phyloP scores from a whole-genome alignment of 2,329 filamentous ascomycete species.

The Thermoascus crustaceus region DNA sequence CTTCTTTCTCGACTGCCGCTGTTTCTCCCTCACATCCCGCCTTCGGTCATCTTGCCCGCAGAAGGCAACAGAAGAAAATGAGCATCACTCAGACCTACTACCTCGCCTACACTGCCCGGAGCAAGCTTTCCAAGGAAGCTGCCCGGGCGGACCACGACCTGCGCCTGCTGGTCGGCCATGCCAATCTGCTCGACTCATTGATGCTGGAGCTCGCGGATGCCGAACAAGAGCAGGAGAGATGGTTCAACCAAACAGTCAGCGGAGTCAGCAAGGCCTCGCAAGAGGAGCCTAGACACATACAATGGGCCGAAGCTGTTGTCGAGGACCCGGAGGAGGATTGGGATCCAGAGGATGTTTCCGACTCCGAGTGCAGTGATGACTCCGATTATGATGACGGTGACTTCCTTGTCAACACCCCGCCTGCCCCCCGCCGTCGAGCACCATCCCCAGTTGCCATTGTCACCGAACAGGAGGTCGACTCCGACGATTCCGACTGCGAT shows the following conservation, averaged over 20 bases:
- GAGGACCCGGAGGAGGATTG: conserved; percentile 67
- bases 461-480: conserved; percentile 22
- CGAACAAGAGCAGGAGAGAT: conserved; percentile 89
- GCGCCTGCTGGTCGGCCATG: conserved; percentile 88
- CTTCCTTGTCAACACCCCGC: conserved; percentile 11
- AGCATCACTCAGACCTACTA: conserved; percentile 98
- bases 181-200: conserved; percentile 91
- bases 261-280: conserved; percentile 51
- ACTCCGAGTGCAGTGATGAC: conserved; percentile 49
- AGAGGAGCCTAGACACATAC: conserved; percentile 60
- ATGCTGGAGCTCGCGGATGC: conserved; percentile 89
- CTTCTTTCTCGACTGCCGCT: background rate
- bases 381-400: conserved; percentile 38
- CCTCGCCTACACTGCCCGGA: conserved; percentile 90
- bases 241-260: conserved; percentile 94
- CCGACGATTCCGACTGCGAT: conserved; percentile 39
- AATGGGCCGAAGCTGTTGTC: conserved; percentile 74
- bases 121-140: conserved; percentile 92
- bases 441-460: conserved; percentile 24
- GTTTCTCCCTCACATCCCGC: conserved; percentile 1
- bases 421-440: conserved; percentile 18
- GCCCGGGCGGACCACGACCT: conserved; percentile 88
- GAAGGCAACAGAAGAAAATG: conserved; percentile 62
- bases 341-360: conserved; percentile 55
- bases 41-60: background rate